These are phyloP conservation scores for Colletotrichum tanaceti DNA, from an alignment of 2,329 filamentous ascomycete species.

Conservation along the genomic window DNA sequence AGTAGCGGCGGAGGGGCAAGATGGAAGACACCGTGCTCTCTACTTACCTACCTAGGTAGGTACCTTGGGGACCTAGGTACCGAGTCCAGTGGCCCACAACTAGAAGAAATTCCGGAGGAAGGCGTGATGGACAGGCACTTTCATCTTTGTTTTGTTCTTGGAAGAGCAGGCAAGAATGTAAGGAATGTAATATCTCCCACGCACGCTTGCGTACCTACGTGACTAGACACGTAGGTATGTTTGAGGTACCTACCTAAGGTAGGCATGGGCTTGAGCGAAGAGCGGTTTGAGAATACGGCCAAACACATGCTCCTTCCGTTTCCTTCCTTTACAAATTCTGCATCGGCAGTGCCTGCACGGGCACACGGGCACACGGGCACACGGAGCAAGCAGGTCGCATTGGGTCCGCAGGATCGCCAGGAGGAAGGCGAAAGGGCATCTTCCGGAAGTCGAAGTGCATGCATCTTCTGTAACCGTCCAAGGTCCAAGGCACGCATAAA, in stretches of 20 bases:
- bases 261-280: neutral
- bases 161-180: neutral
- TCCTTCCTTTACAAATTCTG: neutral
- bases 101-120: neutral
- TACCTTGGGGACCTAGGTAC: no score
- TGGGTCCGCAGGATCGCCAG: constrained; percentile 1
- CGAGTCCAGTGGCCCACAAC: no score
- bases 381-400: constrained; percentile 22
- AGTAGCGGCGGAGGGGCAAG: neutral
- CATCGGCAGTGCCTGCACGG: constrained; percentile 25
- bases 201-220: neutral
- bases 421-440: neutral
- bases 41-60: no score
- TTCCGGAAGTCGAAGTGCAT: neutral
- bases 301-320: neutral
- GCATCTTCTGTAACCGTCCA: neutral
- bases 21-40: neutral
- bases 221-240: no score
- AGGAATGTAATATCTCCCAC: constrained; percentile 1
- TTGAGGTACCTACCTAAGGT: no score
- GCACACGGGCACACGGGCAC: constrained; percentile 18
- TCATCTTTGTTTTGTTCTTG: neutral
- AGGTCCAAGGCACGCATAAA: neutral
- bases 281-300: neutral
- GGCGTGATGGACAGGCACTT: neutral